Conservation (phyloP, 2,329 filamentous ascomycete species). For the Emergomyces orientalis region DNA sequence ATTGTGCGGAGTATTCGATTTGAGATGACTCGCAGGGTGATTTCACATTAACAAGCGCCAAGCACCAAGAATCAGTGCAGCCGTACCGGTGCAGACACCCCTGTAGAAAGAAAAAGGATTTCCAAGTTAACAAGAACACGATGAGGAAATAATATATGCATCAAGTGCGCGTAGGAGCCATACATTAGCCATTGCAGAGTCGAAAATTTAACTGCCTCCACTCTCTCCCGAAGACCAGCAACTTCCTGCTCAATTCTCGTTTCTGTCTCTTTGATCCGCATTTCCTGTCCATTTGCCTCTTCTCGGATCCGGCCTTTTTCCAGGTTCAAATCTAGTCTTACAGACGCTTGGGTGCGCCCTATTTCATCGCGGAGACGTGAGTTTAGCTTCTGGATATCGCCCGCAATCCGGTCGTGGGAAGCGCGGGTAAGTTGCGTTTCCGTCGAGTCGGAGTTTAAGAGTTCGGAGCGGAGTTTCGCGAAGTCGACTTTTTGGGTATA, state of each 20-base stretch:
- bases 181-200: constrained; percentile 98
- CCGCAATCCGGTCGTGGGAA: constrained; percentile 84
- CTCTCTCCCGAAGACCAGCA: constrained; percentile 75
- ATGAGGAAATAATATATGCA: background rate
- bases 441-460: constrained; percentile 82
- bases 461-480: constrained; percentile 88
- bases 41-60: constrained; percentile 56
- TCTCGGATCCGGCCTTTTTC: constrained; percentile 95
- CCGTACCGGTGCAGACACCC: constrained; percentile 58
- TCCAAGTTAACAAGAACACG: constrained; percentile 20
- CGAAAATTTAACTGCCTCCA: constrained; percentile 96
- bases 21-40: background rate
- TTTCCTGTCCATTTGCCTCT: constrained; percentile 90
- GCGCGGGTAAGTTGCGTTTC: constrained; percentile 81
- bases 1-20: no score
- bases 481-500: constrained; percentile 92
- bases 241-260: constrained; percentile 98
- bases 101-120: constrained; percentile 24
- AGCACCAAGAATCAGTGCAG: constrained; percentile 57
- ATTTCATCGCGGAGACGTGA: constrained; percentile 87
- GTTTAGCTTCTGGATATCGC: constrained; percentile 90
- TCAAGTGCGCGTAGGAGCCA: constrained; percentile 36
- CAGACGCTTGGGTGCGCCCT: constrained; percentile 82
- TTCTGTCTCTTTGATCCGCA: constrained; percentile 98
- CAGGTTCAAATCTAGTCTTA: constrained; percentile 84